Base-by-base conservation (phyloP, 2,329 filamentous ascomycete genomes). In the Penicillium verrucosum region DNA sequence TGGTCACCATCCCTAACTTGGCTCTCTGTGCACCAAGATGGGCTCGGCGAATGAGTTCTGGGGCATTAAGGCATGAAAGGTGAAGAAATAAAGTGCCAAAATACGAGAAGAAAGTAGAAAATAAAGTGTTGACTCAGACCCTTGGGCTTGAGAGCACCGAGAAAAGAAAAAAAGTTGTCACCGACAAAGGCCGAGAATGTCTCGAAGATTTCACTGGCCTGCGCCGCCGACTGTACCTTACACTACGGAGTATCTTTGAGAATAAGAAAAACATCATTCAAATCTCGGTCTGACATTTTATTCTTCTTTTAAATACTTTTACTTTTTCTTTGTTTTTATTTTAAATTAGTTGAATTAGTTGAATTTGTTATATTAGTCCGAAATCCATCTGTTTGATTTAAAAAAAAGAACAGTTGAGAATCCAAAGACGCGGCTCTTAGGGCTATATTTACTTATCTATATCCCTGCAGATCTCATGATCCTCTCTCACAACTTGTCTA, bases 1-100 rank as follows among this genome's bases (percentile, higher is more conserved):
- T 69, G 63, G 66, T 70, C 60, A 72, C 69, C 70, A 73, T 73
- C 64, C 69, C 70, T 63, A 43, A 61, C 59, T 60, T 48, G 59
- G 55, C 54, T 64, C 60, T 60, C 62, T 56, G 54, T 59, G 51
- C 55, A 60, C 46, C 55, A 54, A 60, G 58, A 50, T 41, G 61
- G 53, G 45, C 49, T 34, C 32, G 46, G 43, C 37, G 53, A 54
- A 34, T 29, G 30, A 32, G 23, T 29, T 23, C 48, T 34, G 50
- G 41, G 53, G 27, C 43, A 46, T 59, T 48, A 58, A 56, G 59
- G 43, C 60, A 66, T 63, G 57, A 50, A 46, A 59, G 32, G 54
- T 44, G 29, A 37, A 40, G 9, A 25, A 50, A 21, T 41, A 37
- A 48, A 32, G 51, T 43, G 18, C 27, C 10, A 21, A 9, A 29